A percentile compares a stretch with the other conserved stretches of the same genome.
These are phyloP conservation scores for Globisporangium emineosum DNA, from an alignment of 352 stramenopile genomes.

Conservation along the genomic window DNA sequence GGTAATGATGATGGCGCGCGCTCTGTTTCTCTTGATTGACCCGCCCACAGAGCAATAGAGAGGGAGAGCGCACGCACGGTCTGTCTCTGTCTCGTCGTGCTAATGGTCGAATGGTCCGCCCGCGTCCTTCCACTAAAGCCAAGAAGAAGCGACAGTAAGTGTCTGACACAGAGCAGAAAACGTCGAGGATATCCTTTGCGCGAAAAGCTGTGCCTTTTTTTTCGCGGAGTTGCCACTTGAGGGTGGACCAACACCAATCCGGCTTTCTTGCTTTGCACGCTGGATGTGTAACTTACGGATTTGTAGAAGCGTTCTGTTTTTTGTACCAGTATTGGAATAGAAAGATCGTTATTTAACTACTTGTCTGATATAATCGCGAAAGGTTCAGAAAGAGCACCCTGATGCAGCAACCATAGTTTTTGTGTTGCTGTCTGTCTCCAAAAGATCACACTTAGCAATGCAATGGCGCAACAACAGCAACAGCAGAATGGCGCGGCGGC, in stretches of 20 bases:
- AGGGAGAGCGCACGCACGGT: not conserved
- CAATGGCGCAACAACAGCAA: not conserved
- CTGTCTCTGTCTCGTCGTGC: not conserved
- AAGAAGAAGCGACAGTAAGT: not conserved
- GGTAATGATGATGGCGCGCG: not conserved
- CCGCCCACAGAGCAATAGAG: constrained; percentile 1
- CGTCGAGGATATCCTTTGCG: not conserved
- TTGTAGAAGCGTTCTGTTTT: too few species aligned
- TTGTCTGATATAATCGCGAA: too few species aligned
- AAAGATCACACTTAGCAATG: too few species aligned
- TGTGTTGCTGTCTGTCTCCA: not conserved
- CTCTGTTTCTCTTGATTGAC: not conserved
- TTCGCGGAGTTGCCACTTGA: too few species aligned
- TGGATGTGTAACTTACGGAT: too few species aligned
- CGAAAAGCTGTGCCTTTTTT: constrained; percentile 1
- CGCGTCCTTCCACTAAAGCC: constrained; percentile 4
- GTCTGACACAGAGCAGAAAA: not conserved
- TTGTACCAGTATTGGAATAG: too few species aligned
- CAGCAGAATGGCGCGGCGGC: not conserved
- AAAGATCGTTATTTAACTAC: too few species aligned
- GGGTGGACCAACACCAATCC: too few species aligned
- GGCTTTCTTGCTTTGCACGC: too few species aligned
- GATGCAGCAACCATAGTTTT: not conserved
- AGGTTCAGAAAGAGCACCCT: constrained; percentile 12
- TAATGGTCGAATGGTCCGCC: not conserved